These are phyloP conservation scores for Cryptococcus maquisensis DNA, from an alignment of 1,284 basidiomycete genomes.

Conservation along the genomic window DNA sequence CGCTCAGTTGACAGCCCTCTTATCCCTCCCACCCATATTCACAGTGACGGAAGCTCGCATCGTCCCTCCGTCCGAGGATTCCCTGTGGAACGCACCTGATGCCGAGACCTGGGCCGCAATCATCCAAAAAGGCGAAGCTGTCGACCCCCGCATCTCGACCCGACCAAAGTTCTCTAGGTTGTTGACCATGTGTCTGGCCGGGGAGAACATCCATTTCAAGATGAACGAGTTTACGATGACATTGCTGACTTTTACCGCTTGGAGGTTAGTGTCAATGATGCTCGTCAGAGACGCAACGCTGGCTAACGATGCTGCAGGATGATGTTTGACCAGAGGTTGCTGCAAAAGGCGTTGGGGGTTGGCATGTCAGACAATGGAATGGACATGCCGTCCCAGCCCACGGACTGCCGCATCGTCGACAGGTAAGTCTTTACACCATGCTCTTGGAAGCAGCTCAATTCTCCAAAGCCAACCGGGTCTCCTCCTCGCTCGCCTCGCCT, in stretches of 20 bases:
- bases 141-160: conserved; percentile 3
- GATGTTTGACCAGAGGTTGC: conserved; percentile 15
- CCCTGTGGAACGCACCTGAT: conserved; percentile 27
- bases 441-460: not conserved
- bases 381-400: conserved; percentile 5
- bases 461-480: conserved; percentile 21
- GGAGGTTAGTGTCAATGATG: conserved; percentile 20
- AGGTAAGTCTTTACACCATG: conserved; percentile 2
- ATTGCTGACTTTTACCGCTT: conserved; percentile 26
- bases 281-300: not conserved
- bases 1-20: conserved; percentile 22
- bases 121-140: conserved; percentile 6
- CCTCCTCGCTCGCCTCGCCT: conserved; percentile 21
- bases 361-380: conserved; percentile 15
- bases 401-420: conserved; percentile 7
- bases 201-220: conserved; percentile 8
- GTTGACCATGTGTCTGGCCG: conserved; percentile 17
- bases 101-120: conserved; percentile 22
- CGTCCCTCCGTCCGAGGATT: conserved; percentile 22
- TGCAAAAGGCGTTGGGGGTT: conserved; percentile 11
- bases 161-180: conserved; percentile 23
- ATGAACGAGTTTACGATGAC: conserved; percentile 25
- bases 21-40: conserved; percentile 25
- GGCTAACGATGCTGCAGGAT: conserved; percentile 3
- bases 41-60: conserved; percentile 27